These are phyloP conservation scores for Nicotiana tabacum DNA, from an alignment of 257 asterid species.

Conservation along the genomic window DNA sequence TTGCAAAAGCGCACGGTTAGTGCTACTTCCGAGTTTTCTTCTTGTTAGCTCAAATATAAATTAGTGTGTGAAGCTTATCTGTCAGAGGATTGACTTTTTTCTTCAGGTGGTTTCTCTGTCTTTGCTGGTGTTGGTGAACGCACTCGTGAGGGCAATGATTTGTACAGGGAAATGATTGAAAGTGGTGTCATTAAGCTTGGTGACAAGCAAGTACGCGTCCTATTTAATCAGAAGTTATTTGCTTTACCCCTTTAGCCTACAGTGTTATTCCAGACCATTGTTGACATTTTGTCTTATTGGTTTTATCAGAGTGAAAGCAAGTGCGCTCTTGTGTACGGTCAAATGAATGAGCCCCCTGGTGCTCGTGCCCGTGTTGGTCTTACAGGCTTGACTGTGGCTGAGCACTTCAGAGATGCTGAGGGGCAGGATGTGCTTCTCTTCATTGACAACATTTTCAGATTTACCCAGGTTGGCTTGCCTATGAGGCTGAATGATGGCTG, in stretches of 20 bases:
- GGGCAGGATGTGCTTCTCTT: constrained; percentile 99
- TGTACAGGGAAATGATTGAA: constrained; percentile 98
- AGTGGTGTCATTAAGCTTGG: constrained; percentile 99
- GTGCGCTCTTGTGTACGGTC: constrained; percentile 96
- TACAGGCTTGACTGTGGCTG: constrained; percentile 97
- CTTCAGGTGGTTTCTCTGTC: constrained; percentile 96
- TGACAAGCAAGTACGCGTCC: constrained; percentile 71
- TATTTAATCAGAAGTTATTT: not conserved
- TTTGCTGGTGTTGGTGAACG: constrained; percentile 99
- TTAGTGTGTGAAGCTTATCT: not conserved
- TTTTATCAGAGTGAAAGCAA: constrained; percentile 74
- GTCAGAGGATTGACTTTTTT: not conserved
- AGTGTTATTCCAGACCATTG: not conserved
- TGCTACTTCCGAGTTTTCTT: not conserved
- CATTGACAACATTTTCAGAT: constrained; percentile 94
- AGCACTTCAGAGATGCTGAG: constrained; percentile 98
- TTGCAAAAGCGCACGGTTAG: constrained; percentile 95
- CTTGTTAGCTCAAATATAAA: not conserved
- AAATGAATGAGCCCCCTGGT: constrained; percentile 99
- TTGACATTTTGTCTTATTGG: not conserved
- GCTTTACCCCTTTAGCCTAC: not conserved
- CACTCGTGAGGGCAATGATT: constrained; percentile 96
- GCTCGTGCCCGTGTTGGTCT: constrained; percentile 99
- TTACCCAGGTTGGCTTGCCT: constrained; percentile 61
- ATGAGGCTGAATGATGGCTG: not conserved